Conservation (phyloP, 2,329 filamentous ascomycete species). For the Aspergillus proliferans region DNA sequence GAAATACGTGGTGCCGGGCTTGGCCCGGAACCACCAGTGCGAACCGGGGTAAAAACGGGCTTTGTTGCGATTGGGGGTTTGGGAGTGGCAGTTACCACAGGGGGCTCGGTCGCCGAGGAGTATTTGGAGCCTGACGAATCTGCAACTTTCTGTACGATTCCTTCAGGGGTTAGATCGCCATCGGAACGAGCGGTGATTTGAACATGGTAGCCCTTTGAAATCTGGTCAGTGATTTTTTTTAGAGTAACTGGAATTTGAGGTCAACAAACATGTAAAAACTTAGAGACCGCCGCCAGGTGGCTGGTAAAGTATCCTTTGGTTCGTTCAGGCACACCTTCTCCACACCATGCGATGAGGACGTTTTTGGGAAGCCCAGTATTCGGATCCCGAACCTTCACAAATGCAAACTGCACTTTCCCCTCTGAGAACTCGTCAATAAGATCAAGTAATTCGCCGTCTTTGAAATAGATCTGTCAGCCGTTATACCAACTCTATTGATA, state of each 20-base stretch:
- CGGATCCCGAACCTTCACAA: slow-evolving; percentile 91
- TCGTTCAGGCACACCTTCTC: slow-evolving; percentile 93
- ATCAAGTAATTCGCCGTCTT: slow-evolving; percentile 85
- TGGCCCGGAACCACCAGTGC: slow-evolving; percentile 52
- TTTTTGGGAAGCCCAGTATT: slow-evolving; percentile 86
- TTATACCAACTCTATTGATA: neutral
- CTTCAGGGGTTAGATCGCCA: slow-evolving; percentile 76
- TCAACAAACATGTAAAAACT: slow-evolving; percentile 67
- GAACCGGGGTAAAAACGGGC: slow-evolving; percentile 79
- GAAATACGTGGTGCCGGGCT: slow-evolving; percentile 58
- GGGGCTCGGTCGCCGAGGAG: slow-evolving; percentile 59
- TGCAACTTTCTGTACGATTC: slow-evolving; percentile 85
- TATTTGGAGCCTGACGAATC: slow-evolving; percentile 96
- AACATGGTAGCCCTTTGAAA: slow-evolving; percentile 74
- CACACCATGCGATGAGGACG: slow-evolving; percentile 93
- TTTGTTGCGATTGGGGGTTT: slow-evolving; percentile 72
- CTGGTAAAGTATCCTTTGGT: slow-evolving; percentile 99
- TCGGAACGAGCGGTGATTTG: slow-evolving; percentile 94
- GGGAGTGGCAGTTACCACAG: slow-evolving; percentile 49
- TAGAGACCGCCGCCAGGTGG: slow-evolving; percentile 81
- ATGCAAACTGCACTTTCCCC: slow-evolving; percentile 93
- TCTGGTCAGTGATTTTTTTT: slow-evolving; percentile 3
- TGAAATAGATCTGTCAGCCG: neutral
- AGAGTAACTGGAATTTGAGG: neutral
- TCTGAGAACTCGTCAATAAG: slow-evolving; percentile 95